Base-by-base conservation (phyloP, 805 yeast genomes). In the Grigorovia humatica region DNA sequence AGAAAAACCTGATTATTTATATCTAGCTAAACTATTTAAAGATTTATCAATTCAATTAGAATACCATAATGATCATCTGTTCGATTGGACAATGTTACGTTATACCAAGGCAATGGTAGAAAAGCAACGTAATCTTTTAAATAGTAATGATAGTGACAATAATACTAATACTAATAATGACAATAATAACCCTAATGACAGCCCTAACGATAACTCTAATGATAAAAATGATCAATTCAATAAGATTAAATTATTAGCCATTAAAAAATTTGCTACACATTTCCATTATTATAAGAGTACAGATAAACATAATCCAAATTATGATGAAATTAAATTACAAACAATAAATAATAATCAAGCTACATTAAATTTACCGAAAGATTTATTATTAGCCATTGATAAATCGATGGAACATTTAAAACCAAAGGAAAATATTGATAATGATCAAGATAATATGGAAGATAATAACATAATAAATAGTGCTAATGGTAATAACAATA, bases 1-100 rank as follows among this genome's bases (percentile, higher is more conserved):
- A 63, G 98, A 93, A 69, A 88, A 88, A 67, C 99, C 99, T 11
- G 98, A 91, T 70, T 91, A 93, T 69, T 77, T 82, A 46, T 91
- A 84, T 66, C 76, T 91, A 68, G 85, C 97, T 63, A 84, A 88
- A 67, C 75, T 91, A 52, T 85, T 91, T 71, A 81, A 96, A 63
- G 97, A 90, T 65, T 75, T 93, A 61, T 88, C 88, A 66, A 75
- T 87, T 57, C 81, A 91, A 57, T 91, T 91, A 67, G 87, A 88
- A 53, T 91, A 88, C 69, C 82, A 84, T 60, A 91, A 90, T 69
- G 98, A 91, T 71, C 91, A 89, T 69, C 82, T 93, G 20, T 91
- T 89, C 70, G 99, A 91, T 71, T 91, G 99, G 99, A 91, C 96
- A 30, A 80, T 89, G 60, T 56, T 64, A 43, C 63, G 69, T 50